Evolutionary conservation across 345 rosid genomes (phyloP), one percentile per base, ranked within the genome.

Genomic region (Populus deltoides): DNA sequence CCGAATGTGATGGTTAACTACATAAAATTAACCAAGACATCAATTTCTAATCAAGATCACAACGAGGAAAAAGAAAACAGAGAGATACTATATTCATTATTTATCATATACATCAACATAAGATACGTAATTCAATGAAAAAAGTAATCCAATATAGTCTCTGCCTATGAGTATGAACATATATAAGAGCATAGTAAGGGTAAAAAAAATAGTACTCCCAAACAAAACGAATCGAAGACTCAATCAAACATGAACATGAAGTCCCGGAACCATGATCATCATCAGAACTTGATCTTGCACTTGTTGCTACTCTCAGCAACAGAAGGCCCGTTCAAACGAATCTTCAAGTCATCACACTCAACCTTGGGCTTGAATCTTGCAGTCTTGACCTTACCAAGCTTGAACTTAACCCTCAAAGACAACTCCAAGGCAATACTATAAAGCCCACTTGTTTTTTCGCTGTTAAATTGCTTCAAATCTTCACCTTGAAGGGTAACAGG

Each of bases 321-420:
- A 20, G 70, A 20, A 27, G 78, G 69, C 66, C 88, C 87, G 68
- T 47, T 81, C 79, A 85, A 41, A 72, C 94, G 93, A 78, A 92
- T 81, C 85, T 79, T 86, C 85, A 94, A 80, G 47, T 87, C 92
- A 51, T 87, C 92, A 51, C 98, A 92, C 3, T 83, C 74, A 55
- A 92, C 70, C 82, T 49, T 85, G 43, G 94, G 94, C 87, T 78
- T 92, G 51, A 85, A 77, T 81, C 78, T 87, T 4, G 83, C 38
- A 25, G 78, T 77, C 87, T 87, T 92, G 66, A 88, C 36, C 76
- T 80, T 83, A 4, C 97, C 92, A 45, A 91, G 33, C 86, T 86
- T 91, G 81, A 92, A 87, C 77, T 92, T 83, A 63, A 94, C 81
- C 82, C 84, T 89, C 81, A 94, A 72, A 45, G 85, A 72, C 62